Base-by-base conservation (phyloP, 202 grass and related monocot species). In the Eragrostis tef region DNA sequence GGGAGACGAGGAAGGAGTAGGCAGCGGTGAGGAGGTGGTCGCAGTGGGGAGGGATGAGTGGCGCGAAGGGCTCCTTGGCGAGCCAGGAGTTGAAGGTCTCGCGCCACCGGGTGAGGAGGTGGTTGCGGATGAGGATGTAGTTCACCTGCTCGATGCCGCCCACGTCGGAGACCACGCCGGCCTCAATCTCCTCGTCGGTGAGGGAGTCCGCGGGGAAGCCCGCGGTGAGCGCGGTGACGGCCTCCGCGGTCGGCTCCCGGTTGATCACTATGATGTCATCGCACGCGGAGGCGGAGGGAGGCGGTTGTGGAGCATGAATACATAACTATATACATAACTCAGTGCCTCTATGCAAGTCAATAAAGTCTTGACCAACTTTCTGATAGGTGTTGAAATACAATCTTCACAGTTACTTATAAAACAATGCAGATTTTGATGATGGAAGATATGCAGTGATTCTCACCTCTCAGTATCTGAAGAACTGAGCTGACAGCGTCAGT, bases 71-170 rank as follows among this genome's bases (percentile, higher is more conserved):
- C 79, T 98, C 95, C 84, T 95, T 98, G 54, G 90, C 69, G 0
- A 95, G 71, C 95, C 90, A 98, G 36, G 68, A 88, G 43, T 84
- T 84, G 76, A 87, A 91, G 60, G 93, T 87, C 88, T 98, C 96
- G 31, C 92, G 82, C 96, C 96, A 98, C 83, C 71, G 61, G 56
- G 79, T 83, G 70, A 98, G 85, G 56, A 91, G 90, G 80, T 98
- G 96, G 82, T 98, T 98, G 57, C 90, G 92, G 64, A 98, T 93
- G 69, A 98, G 92, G 77, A 98, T 95, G 82, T 98, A 95, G 72
- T 98, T 98, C 50, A 98, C 94, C 92, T 98, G 96, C 83, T 98
- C 92, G 67, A 98, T 98, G 74, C 96, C 96, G 46, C 92, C 96
- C 7, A 98, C 81, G 70, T 92, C 90, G 3, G 96, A 91, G 50